Base-by-base conservation (phyloP, 768 basidiomycete genomes). In the Boletus rufocinnamomeus region DNA sequence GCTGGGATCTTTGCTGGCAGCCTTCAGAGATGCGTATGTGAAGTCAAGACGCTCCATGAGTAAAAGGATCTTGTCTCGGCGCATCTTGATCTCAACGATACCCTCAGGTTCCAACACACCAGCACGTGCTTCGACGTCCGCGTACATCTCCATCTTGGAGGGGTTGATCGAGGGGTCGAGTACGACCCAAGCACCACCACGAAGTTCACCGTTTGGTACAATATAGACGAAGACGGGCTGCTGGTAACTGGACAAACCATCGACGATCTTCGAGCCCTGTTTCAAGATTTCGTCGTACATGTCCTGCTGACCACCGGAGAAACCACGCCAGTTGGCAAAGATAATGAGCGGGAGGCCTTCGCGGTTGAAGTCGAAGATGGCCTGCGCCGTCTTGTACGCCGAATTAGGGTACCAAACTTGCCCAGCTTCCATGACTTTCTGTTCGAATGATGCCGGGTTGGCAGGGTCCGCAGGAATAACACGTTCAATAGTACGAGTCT, bases 321-420 rank as follows among this genome's bases (percentile, higher is more conserved):
- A 99, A 27, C 97, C 97, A 79, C 97, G 91, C 95, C 97, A 98
- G 80, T 99, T 99, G 54, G 97, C 97, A 69, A 99, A 98, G 74
- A 99, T 95, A 74, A 98, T 95, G 59, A 99, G 81, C 5, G 97
- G 97, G 16, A 99, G 80, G 25, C 92, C 93, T 76, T 99, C 97
- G 44, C 97, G 89, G 76, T 96, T 91, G 80, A 98, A 93, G 77
- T 99, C 97, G 75, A 95, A 95, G 79, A 98, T 98, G 17, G 97
- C 96, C 69, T 98, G 97, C 9, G 95, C 97, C 9, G 97, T 99
- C 83, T 99, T 99, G 81, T 97, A 95, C 7, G 97, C 95, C 6
- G 94, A 96, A 75, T 99, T 98, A 37, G 97, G 97, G 74, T 98
- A 98, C 97, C 97, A 99, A 27, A 98, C 97, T 75, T 96, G 94